Base-by-base conservation (phyloP, 169 alveolate species). In the Plasmodium gaboni region DNA sequence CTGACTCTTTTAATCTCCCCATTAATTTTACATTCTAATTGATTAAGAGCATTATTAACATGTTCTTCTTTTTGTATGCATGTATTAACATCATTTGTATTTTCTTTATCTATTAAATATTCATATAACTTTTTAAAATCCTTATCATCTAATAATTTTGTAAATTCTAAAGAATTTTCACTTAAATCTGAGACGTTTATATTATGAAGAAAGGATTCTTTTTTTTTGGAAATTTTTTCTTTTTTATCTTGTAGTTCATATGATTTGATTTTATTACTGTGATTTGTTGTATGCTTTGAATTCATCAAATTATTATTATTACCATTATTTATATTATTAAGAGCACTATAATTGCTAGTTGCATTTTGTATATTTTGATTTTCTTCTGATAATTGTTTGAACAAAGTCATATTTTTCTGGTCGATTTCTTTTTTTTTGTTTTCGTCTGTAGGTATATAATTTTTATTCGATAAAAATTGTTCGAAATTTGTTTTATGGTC, bases 121-220 rank as follows among this genome's bases (percentile, higher is more conserved):
- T 76, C 88, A 6, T 76, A 76, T 57, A 76, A 64, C 15, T 19
- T 76, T 76, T 64, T 61, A 38, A 76, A 76, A 32, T 76, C 88
- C 0, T 51, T 67, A 48, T 76, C 65, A 42, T 76, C 76, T 48
- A 76, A 46, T 10, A 76, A 26, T 19, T 76, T 76, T 48, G 28
- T 17, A 44, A 76, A 63, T 19, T 76, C 76, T 2, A 63, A 51
- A 32, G 65, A 22, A 2, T 63, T 4, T 9, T 48, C 42, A 13
- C 7, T 22, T 15, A 57, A 57, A 10, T 63, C 65, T 2, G 76
- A 76, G 10, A 76, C 88, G 28, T 68, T 59, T 1, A 76, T 76
- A 15, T 1, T 28, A 24, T 57, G 46, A 19, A 10, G n/a, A 6
- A 6, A 19, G n/a, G 19, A 15, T n/a, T 1, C 72, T 60, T 50